Conservation (phyloP, 345 rosid genomes). For the Citrus cavaleriei region DNA sequence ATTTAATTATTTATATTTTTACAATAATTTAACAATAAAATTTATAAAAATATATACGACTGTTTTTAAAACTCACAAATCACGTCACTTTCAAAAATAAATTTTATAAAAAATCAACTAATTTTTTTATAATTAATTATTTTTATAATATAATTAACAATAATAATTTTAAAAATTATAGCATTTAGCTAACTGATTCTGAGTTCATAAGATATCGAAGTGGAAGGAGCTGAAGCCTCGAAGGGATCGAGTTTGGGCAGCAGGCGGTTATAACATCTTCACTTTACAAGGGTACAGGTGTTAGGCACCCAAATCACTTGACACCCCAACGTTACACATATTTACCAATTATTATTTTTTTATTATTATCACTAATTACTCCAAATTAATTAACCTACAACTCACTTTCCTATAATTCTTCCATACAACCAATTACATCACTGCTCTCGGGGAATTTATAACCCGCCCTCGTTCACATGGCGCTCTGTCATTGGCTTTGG, state of each 20-base stretch:
- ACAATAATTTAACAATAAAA: accelerated
- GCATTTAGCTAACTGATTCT: too few relatives aligned
- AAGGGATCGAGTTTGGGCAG: conserved; percentile 2
- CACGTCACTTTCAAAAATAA: accelerated
- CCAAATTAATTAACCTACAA: not conserved
- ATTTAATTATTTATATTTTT: too few relatives aligned
- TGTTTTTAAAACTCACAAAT: too few relatives aligned
- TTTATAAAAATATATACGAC: too few relatives aligned
- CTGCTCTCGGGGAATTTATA: not conserved
- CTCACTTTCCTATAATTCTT: not conserved
- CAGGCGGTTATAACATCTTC: conserved; percentile 32
- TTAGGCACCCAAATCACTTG: conserved; percentile 15
- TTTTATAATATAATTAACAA: too few relatives aligned
- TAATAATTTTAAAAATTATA: too few relatives aligned
- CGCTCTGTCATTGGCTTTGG: not conserved
- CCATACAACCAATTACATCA: not conserved
- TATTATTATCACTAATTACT: not conserved
- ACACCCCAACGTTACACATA: conserved; percentile 23
- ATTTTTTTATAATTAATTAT: too few relatives aligned
- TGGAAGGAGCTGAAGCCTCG: not conserved
- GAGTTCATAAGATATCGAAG: not conserved
- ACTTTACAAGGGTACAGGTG: conserved; percentile 26
- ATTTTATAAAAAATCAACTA: too few relatives aligned
- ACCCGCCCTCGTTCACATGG: not conserved
- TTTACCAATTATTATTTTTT: not conserved